These are phyloP conservation scores for Torulaspora microellipsoides DNA, from an alignment of 805 yeast species.

Conservation along the genomic window DNA sequence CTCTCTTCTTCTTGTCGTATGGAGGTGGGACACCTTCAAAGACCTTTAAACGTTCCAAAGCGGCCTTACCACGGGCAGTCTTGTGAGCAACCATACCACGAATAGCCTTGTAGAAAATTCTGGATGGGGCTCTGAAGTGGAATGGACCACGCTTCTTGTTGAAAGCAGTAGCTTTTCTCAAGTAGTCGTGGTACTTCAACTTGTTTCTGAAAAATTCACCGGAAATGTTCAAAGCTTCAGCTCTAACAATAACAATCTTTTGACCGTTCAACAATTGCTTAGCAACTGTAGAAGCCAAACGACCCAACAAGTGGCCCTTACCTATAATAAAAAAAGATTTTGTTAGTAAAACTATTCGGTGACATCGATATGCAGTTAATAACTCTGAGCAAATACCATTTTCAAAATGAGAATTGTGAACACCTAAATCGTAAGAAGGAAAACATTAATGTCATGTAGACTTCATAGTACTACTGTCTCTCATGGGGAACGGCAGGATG, in stretches of 20 bases:
- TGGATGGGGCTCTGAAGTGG: constrained; percentile 99
- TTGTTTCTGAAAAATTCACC: constrained; percentile 99
- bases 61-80: constrained; percentile 99
- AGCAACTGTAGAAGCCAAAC: constrained; percentile 98
- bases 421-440: too few relatives aligned
- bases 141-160: constrained; percentile 99
- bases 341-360: constrained; percentile 11
- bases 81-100: constrained; percentile 99
- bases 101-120: constrained; percentile 99
- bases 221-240: constrained; percentile 96
- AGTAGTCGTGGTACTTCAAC: constrained; percentile 99
- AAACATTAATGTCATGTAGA: too few relatives aligned
- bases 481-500: too few relatives aligned
- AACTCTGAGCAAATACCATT: too few relatives aligned
- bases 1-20: constrained; percentile 99
- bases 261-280: constrained; percentile 98
- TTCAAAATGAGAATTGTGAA: too few relatives aligned
- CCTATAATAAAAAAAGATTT: constrained; percentile 36
- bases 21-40: constrained; percentile 99
- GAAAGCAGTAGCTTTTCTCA: constrained; percentile 98
- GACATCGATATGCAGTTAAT: background rate
- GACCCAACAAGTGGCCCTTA: constrained; percentile 99
- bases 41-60: constrained; percentile 98
- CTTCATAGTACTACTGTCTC: too few relatives aligned
- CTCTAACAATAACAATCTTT: constrained; percentile 95